Evolutionary conservation across 2,329 filamentous ascomycete species (phyloP), one percentile per base, ranked within the genome.

Genomic region (Acarospora socialis): DNA sequence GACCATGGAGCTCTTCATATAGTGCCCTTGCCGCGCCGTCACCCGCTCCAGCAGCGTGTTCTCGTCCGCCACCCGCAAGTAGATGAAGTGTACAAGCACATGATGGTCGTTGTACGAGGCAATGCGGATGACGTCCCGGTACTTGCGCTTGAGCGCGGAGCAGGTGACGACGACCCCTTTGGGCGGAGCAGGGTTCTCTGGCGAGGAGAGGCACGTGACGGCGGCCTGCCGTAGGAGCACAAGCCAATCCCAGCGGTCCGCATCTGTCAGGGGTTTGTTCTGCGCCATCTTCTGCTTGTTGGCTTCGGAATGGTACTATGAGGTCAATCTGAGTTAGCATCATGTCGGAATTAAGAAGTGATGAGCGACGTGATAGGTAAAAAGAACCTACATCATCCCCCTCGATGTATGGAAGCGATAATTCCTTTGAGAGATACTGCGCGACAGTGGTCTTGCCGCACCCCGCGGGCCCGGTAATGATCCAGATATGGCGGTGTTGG

Each of bases 221-320:
- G 61, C 61, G 22, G 59, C 77, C 42, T 82, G 70, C 41, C 81
- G 79, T 9, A 90, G 67, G 8, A 66, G 65, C 28, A 78, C 81
- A 41, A 98, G 74, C 90, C 90, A 98, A 61, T 94, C 87, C 90
- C 90, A 95, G 42, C 90, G 79, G 59, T 98, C 90, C 37, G 76
- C 77, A 51, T 98, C 90, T 34, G 81, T 92, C 21, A 98, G 67
- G 2, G 90, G 84, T 35, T 74, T 76, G 44, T 82, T 82, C 44
- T 67, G 68, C 49, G 70, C 67, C 90, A 98, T 98, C 59, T 95
- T 98, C 33, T 86, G 77, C 46, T 86, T 76, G 59, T 87, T 94
- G 48, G 78, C 66, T 19, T 68, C 59, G 1, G 59, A 46, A 43
- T 65, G 61, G 43, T 58, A 63, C 61, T 65, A 40, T 26, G 18